These are phyloP conservation scores for Lasiodiplodia gonubiensis DNA, from an alignment of 2,329 filamentous ascomycete genomes.

Conservation along the genomic window DNA sequence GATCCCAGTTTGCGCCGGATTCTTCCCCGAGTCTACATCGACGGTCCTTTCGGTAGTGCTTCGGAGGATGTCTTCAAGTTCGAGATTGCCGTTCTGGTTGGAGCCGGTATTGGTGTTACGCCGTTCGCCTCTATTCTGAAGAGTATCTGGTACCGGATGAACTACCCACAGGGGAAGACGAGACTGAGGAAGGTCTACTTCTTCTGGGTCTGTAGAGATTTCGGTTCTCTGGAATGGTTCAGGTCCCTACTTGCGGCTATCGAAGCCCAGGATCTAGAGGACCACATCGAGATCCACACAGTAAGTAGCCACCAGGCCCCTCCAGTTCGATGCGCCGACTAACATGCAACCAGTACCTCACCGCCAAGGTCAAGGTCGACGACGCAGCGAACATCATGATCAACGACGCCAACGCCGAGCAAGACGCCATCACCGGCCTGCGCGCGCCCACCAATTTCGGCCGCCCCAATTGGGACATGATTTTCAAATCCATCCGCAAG, in stretches of 20 bases:
- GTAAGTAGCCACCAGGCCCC: constrained; percentile 43
- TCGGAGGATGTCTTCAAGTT: constrained; percentile 85
- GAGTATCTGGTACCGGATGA: constrained; percentile 93
- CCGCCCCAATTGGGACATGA: constrained; percentile 87
- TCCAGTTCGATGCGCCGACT: background rate
- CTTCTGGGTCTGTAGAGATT: constrained; percentile 90
- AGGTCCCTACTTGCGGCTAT: constrained; percentile 81
- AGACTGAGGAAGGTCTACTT: constrained; percentile 86
- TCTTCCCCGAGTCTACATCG: constrained; percentile 79
- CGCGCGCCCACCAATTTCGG: constrained; percentile 85
- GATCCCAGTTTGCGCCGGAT: constrained; percentile 75
- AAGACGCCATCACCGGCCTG: constrained; percentile 82
- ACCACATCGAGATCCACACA: constrained; percentile 87
- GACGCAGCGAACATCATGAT: constrained; percentile 93
- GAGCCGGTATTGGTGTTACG: constrained; percentile 59
- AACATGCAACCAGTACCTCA: constrained; percentile 65
- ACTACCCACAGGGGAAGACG: constrained; percentile 81
- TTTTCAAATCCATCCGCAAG: constrained; percentile 82
- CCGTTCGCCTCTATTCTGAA: constrained; percentile 66
- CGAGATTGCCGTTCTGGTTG: constrained; percentile 57
- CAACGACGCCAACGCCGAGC: constrained; percentile 83
- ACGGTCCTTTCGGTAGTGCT: constrained; percentile 83
- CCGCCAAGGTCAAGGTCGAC: constrained; percentile 83
- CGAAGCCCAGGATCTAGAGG: constrained; percentile 82
- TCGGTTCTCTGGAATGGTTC: constrained; percentile 90